Conservation (phyloP, 1,284 basidiomycete genomes). For the Fomitopsis schrenkii region DNA sequence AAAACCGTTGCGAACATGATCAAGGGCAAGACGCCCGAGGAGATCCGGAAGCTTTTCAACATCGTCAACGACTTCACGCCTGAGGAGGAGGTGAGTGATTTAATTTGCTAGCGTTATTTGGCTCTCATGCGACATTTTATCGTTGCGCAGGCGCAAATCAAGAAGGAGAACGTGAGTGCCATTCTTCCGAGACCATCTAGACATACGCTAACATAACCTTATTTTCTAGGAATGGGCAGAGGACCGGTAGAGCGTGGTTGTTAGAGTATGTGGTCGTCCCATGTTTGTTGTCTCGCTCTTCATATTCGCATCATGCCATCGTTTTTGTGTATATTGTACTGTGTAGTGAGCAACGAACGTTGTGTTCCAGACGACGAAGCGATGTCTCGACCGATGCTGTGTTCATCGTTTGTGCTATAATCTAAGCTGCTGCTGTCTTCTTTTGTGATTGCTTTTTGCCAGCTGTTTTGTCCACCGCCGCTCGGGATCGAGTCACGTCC, state of each 20-base stretch:
- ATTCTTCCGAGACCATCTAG: not conserved
- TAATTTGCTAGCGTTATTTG: not conserved
- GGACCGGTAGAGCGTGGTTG: conserved; percentile 56
- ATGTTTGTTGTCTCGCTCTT: not conserved
- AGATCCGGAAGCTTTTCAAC: conserved; percentile 96
- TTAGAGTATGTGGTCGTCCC: conserved; percentile 17
- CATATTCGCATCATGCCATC: not conserved
- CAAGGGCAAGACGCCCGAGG: conserved; percentile 96
- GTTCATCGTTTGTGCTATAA: not conserved
- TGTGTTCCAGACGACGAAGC: not conserved
- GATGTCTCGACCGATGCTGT: not conserved
- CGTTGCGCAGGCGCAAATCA: conserved; percentile 83
- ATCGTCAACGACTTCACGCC: conserved; percentile 99
- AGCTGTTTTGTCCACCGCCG: too few relatives aligned
- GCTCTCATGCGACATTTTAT: not conserved
- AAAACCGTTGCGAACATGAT: conserved; percentile 99
- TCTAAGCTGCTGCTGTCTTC: not conserved
- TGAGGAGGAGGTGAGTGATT: conserved; percentile 83
- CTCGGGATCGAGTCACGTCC: not conserved
- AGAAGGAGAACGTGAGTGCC: conserved; percentile 92
- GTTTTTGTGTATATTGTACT: not conserved
- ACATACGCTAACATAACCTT: not conserved
- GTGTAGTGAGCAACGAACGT: not conserved
- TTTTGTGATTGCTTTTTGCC: too few relatives aligned
- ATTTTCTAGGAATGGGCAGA: conserved; percentile 75